Evolutionary conservation across 2,329 filamentous ascomycete genomes (phyloP).

Genomic region (Madurella mycetomatis): DNA sequence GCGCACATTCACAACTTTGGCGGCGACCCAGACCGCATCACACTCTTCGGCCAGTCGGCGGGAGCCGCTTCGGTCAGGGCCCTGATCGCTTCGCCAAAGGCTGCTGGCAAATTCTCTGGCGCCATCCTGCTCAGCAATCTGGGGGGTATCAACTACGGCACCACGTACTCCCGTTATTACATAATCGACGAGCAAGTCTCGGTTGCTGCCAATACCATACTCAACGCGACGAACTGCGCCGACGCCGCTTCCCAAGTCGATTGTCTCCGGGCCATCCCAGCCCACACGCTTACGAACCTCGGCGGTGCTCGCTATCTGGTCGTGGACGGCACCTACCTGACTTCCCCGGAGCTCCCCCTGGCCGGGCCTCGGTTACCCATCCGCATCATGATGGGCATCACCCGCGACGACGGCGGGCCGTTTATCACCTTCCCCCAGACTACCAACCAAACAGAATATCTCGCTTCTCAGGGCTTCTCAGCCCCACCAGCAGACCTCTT

Average conservation of each 20-base stretch:
- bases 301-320: slow-evolving; percentile 49
- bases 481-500: slow-evolving; percentile 39
- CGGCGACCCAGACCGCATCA: slow-evolving; percentile 52
- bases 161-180: slow-evolving; percentile 54
- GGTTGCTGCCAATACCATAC: slow-evolving; percentile 46
- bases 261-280: slow-evolving; percentile 47
- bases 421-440: slow-evolving; percentile 45
- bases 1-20: slow-evolving; percentile 52
- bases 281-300: slow-evolving; percentile 37
- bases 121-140: slow-evolving; percentile 43
- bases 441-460: slow-evolving; percentile 32
- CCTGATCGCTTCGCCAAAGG: slow-evolving; percentile 45
- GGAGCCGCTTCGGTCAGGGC: slow-evolving; percentile 50
- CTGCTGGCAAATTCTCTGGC: slow-evolving; percentile 43
- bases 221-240: slow-evolving; percentile 49
- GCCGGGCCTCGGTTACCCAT: slow-evolving; percentile 44
- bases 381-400: slow-evolving; percentile 53
- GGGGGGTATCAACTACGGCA: slow-evolving; percentile 48
- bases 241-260: slow-evolving; percentile 45
- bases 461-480: slow-evolving; percentile 31
- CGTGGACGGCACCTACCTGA: slow-evolving; percentile 53
- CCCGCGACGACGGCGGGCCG: slow-evolving; percentile 51
- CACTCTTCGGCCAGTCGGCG: slow-evolving; percentile 53
- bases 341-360: slow-evolving; percentile 43
- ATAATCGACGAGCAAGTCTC: slow-evolving; percentile 50